These are phyloP conservation scores for Mycena albidolilacea DNA, from an alignment of 768 basidiomycete genomes.

Conservation along the genomic window DNA sequence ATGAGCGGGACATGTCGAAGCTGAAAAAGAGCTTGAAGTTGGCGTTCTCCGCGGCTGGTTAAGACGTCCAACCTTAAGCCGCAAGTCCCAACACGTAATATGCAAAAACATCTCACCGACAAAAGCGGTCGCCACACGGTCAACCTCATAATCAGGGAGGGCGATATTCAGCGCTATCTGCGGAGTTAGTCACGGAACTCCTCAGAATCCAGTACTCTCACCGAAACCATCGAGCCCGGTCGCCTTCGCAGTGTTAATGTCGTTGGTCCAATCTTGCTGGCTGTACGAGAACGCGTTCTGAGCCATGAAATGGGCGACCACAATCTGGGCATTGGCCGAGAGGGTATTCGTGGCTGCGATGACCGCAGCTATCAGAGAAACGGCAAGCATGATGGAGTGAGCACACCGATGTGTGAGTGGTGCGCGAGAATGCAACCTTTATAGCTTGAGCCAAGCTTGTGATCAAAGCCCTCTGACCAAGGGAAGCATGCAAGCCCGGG, in stretches of 20 bases:
- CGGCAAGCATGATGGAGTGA: neutral
- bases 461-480: too few species aligned
- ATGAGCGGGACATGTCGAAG: slow-evolving; percentile 52
- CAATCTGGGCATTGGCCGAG: slow-evolving; percentile 23
- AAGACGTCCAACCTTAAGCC: neutral
- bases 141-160: slow-evolving; percentile 44
- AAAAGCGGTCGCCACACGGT: slow-evolving; percentile 51
- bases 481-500: too few species aligned
- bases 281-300: slow-evolving; percentile 44
- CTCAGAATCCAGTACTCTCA: slow-evolving; percentile 1
- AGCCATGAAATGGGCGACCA: slow-evolving; percentile 39
- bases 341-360: neutral
- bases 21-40: slow-evolving; percentile 56
- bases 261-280: slow-evolving; percentile 42
- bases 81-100: too few species aligned
- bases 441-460: too few species aligned
- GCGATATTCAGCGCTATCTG: slow-evolving; percentile 45
- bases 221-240: slow-evolving; percentile 48
- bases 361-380: neutral
- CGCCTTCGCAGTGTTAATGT: slow-evolving; percentile 42
- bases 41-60: slow-evolving; percentile 46
- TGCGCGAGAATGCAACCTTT: too few species aligned
- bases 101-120: slow-evolving; percentile 9
- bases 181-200: neutral
- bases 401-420: neutral